Evolutionary conservation across 805 yeast species (phyloP).

Genomic region (Schwanniomyces sp.): DNA sequence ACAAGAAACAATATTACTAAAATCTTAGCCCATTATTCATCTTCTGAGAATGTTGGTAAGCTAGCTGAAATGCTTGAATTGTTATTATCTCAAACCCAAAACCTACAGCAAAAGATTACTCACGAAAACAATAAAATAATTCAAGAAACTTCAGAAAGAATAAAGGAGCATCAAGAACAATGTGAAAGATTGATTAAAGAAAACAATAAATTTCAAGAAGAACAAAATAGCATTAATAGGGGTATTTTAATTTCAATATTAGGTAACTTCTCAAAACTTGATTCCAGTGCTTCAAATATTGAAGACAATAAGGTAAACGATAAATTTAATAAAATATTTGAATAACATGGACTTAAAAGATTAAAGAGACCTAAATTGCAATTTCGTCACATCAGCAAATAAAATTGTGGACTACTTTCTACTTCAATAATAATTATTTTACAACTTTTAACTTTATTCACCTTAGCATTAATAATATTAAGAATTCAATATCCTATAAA

Average conservation of each 20-base stretch:
- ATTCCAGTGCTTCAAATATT: neutral
- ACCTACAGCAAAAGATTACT: conserved; percentile 1
- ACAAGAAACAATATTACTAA: neutral
- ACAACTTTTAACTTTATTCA: too few species aligned
- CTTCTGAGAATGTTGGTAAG: neutral
- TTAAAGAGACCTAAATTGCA: too few species aligned
- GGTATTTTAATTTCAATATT: conserved; percentile 8
- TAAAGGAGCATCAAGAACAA: conserved; percentile 2
- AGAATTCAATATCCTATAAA: too few species aligned
- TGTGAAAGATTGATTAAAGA: conserved; percentile 6
- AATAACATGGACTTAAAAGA: too few species aligned
- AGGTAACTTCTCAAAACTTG: neutral
- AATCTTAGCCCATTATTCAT: neutral
- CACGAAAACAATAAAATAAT: conserved; percentile 5
- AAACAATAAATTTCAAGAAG: conserved; percentile 10
- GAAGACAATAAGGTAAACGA: neutral
- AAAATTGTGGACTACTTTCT: too few species aligned
- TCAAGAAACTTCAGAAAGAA: conserved; percentile 6
- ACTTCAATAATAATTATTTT: too few species aligned
- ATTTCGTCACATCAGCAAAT: too few species aligned
- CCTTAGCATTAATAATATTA: too few species aligned
- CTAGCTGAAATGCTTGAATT: conserved; percentile 5
- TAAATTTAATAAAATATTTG: neutral
- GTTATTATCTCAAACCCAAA: conserved; percentile 4
- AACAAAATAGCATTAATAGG: conserved; percentile 11